phyloP scores from a whole-genome alignment of 1,284 basidiomycete genomes.

The Nidula niveotomentosa region DNA sequence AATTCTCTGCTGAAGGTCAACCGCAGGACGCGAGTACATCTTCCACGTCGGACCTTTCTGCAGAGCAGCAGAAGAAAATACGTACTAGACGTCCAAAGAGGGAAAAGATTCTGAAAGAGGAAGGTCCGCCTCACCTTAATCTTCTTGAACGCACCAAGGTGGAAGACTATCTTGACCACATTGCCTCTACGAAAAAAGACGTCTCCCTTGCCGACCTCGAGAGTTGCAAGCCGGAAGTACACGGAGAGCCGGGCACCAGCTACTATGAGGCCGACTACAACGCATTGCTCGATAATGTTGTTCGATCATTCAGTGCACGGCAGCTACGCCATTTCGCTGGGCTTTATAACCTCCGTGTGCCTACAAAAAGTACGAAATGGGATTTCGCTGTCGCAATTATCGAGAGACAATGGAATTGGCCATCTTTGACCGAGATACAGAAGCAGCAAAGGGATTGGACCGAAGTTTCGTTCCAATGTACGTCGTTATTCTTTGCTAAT shows the following conservation, averaged over 20 bases:
- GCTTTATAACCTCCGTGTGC: conserved; percentile 39
- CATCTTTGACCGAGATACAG: conserved; percentile 52
- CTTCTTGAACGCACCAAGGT: conserved; percentile 40
- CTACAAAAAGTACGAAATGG: conserved; percentile 33
- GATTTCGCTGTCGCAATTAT: conserved; percentile 58
- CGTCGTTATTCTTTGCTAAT: conserved; percentile 18
- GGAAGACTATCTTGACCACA: conserved; percentile 52
- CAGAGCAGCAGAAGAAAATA: too few species aligned
- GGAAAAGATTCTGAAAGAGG: background rate
- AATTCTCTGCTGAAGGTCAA: too few species aligned
- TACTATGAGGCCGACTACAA: conserved; percentile 56
- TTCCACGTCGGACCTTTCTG: too few species aligned
- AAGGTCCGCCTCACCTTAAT: background rate
- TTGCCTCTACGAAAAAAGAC: conserved; percentile 40
- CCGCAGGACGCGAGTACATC: too few species aligned
- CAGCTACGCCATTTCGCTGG: conserved; percentile 59
- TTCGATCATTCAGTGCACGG: conserved; percentile 60
- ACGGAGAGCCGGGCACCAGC: conserved; percentile 34
- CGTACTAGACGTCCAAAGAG: too few species aligned
- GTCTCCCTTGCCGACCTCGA: conserved; percentile 59
- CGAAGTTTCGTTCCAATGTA: conserved; percentile 51
- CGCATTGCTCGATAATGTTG: conserved; percentile 46
- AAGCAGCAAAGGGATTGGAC: conserved; percentile 49
- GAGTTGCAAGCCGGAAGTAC: conserved; percentile 39
- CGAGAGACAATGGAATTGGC: conserved; percentile 67